Conservation (phyloP, 1,284 basidiomycete species). For the Mixia osmundae region DNA sequence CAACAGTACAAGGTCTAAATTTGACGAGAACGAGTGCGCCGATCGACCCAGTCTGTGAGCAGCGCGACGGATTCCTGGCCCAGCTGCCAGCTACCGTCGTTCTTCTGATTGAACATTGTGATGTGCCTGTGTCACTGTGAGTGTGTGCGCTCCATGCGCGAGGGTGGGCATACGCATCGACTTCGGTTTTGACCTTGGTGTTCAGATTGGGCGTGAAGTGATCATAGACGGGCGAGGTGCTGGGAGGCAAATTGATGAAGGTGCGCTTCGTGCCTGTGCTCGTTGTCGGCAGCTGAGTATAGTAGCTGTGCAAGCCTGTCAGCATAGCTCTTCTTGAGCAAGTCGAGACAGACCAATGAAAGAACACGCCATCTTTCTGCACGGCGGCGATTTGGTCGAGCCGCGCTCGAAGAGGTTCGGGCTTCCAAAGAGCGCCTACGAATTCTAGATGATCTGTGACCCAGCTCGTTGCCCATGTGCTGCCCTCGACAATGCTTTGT, state of each 20-base stretch:
- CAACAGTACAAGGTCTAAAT: background rate
- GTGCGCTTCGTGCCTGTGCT: conserved; percentile 34
- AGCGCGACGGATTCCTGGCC: conserved; percentile 8
- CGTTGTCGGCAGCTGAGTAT: conserved; percentile 42
- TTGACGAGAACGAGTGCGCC: too few species aligned
- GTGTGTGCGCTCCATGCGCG: too few species aligned
- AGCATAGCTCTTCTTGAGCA: conserved; percentile 1
- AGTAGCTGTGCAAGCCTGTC: conserved; percentile 34
- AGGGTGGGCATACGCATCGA: conserved; percentile 37
- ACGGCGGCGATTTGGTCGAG: conserved; percentile 38
- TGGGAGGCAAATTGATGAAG: conserved; percentile 47
- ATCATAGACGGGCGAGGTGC: conserved; percentile 28
- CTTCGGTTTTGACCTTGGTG: conserved; percentile 44
- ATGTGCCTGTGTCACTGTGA: conserved; percentile 5
- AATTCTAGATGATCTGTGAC: conserved; percentile 75
- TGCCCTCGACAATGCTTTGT: conserved; percentile 5
- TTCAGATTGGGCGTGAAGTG: conserved; percentile 25
- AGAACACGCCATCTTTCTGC: conserved; percentile 30
- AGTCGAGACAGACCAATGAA: conserved; percentile 16
- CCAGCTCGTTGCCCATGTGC: conserved; percentile 25
- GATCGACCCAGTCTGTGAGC: conserved; percentile 12
- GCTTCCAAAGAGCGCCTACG: conserved; percentile 68
- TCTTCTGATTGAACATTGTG: conserved; percentile 12
- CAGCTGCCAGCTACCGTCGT: conserved; percentile 10
- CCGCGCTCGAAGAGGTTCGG: conserved; percentile 36